Evolutionary conservation across 495 filamentous ascomycete species (phyloP), one percentile per base, ranked within the genome.

Genomic region (Trypethelium eluteriae): DNA sequence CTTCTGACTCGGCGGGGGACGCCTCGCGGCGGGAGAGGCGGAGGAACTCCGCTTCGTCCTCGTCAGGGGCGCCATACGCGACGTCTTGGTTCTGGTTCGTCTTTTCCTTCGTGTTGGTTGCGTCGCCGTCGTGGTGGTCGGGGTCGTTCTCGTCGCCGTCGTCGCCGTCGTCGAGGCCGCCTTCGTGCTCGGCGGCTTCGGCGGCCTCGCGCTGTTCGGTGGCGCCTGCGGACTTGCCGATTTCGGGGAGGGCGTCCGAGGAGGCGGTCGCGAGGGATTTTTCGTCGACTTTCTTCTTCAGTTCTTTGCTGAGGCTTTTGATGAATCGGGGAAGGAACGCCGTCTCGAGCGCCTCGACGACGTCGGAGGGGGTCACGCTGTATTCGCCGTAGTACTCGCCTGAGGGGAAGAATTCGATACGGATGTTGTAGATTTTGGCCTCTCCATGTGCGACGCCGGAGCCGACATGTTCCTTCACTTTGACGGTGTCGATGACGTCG

Each of bases 21-120:
- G 2, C 79, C 83, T 59, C 85, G 82, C 47, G 81, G 80, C 64
- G 81, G 79, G 62, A 84, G 77, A 64, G 81, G 76, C 64, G 74
- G 79, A 77, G 77, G 69, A 93, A 87, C n/a, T 66, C 70, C 25
- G 77, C 85, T 69, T 92, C 86, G 74, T 98, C 94, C 5, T 90
- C 95, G 39, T 96, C 93, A 71, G 98, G 93, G 6, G 84, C 92
- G 46, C 89, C 95, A 73, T 98, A 98, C 12, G 89, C 91, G 7
- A 93, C 85, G 41, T 87, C 89, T 77, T 96, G 89, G 57, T 79
- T 77, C 59, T 88, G 84, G 74, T 94, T 93, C 16, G 86, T 83
- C 64, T 80, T 83, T 70, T 88, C 83, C 76, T 91, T 90, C 65
- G 86, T 85, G 64, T 86, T 85, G 39, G 94, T 96, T 59, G 92